phyloP scores from a whole-genome alignment of 2,329 filamentous ascomycete genomes.

The Monilinia laxa region DNA sequence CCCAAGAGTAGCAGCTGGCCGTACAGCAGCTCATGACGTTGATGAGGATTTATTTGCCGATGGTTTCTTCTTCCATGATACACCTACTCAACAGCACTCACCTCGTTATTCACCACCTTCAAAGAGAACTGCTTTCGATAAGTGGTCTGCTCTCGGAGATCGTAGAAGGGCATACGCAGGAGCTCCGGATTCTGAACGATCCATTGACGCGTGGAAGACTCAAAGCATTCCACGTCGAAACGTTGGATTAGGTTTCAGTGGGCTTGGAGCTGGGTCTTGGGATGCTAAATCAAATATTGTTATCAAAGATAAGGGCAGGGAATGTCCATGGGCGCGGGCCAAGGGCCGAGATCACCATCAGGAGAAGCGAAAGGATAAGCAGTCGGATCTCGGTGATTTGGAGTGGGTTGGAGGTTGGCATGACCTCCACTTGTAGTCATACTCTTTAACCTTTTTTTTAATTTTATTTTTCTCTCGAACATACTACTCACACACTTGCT shows the following conservation, averaged over 20 bases:
- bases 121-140: slow-evolving; percentile 67
- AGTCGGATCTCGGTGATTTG: slow-evolving; percentile 66
- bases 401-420: slow-evolving; percentile 96
- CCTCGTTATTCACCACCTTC: slow-evolving; percentile 64
- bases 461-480: slow-evolving; percentile 23
- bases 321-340: slow-evolving; percentile 51
- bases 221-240: slow-evolving; percentile 42
- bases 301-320: slow-evolving; percentile 43
- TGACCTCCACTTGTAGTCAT: slow-evolving; percentile 56
- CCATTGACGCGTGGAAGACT: slow-evolving; percentile 48
- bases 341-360: slow-evolving; percentile 51
- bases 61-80: slow-evolving; percentile 71
- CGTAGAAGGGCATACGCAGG: slow-evolving; percentile 68
- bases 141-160: slow-evolving; percentile 87
- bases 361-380: slow-evolving; percentile 38
- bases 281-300: slow-evolving; percentile 38
- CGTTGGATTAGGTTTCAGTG: slow-evolving; percentile 49
- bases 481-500: slow-evolving; percentile 21
- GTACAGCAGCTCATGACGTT: slow-evolving; percentile 49
- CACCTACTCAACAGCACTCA: slow-evolving; percentile 41
- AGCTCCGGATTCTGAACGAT: slow-evolving; percentile 51
- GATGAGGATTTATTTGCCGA: slow-evolving; percentile 67
- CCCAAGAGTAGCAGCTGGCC: slow-evolving; percentile 42
- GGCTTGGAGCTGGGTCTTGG: slow-evolving; percentile 44
- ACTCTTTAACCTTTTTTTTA: slow-evolving; percentile 26